Percentiles rank a stretch among this genome's conserved stretches.
Evolutionary conservation across 306 rosid species (phyloP).

Genomic region (Cicer pinnatifidum): DNA sequence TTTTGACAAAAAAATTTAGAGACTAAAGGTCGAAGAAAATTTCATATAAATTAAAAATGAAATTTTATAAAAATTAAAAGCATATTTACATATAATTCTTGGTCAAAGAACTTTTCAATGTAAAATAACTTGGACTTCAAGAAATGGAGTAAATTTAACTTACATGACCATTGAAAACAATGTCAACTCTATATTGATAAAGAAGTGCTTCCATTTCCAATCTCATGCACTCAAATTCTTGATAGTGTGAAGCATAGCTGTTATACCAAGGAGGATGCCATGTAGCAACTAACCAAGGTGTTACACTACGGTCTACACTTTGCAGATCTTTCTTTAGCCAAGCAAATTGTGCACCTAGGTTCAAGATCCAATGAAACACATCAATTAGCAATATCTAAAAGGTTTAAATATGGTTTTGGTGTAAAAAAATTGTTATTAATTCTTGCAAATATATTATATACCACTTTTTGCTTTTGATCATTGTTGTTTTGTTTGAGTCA

Average conservation of each 20-base stretch:
- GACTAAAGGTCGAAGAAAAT: too few relatives aligned
- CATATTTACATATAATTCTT: too few relatives aligned
- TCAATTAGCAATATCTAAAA: conserved; percentile 11
- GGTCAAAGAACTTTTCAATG: too few relatives aligned
- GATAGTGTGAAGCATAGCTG: conserved; percentile 90
- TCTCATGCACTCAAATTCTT: conserved; percentile 95
- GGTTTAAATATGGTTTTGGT: not conserved
- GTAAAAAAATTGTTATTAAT: too few relatives aligned
- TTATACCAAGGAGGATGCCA: conserved; percentile 95
- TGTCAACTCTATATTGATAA: conserved; percentile 65
- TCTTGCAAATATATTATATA: too few relatives aligned
- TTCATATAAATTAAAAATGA: too few relatives aligned
- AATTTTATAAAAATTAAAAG: too few relatives aligned
- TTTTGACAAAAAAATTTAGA: too few relatives aligned
- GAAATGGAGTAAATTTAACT: conserved; percentile 48
- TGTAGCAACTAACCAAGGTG: conserved; percentile 89
- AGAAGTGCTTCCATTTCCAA: conserved; percentile 91
- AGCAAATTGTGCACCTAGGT: conserved; percentile 78
- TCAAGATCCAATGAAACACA: conserved; percentile 34
- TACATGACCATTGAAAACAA: conserved; percentile 88
- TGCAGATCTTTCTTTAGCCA: conserved; percentile 75
- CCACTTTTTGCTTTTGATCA: too few relatives aligned
- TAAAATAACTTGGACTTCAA: too few relatives aligned
- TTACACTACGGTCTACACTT: conserved; percentile 58
- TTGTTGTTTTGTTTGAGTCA: too few relatives aligned